Base-by-base conservation (phyloP, 1,284 basidiomycete genomes). In the Cutaneotrichosporon daszewskae region DNA sequence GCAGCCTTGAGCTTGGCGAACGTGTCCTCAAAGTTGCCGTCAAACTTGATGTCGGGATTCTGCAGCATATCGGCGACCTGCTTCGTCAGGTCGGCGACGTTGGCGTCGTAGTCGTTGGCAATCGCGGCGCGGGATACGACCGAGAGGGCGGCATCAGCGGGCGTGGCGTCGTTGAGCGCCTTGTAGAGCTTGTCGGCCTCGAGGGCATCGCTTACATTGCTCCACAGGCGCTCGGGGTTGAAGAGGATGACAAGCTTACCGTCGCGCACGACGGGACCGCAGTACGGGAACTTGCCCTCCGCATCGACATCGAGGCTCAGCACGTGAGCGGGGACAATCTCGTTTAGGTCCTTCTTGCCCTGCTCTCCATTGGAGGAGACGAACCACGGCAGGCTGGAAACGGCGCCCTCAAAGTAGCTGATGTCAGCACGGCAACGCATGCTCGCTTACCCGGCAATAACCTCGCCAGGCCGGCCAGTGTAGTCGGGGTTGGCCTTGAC, bases 191-290 rank as follows among this genome's bases (percentile, higher is more conserved):
- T 12, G 22, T 37, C 34, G 1, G 5, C 5, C 9, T 25, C 14
- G 18, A 40, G 20, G 2, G 10, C 27, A 5, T 27, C 23, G 17
- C 16, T 11, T 7, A 23, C n/a, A 37, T 45, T 45, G 16, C 5
- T 13, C 37, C 33, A 46, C 18, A 46, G 11, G 4, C 7, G 12
- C 22, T 32, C 34, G 16, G 27, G 25, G 16, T 26, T 17, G 44
- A 46, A 46, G 23, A 37, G 16, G 22, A 46, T 32, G 33, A 32
- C 9, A 4, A 46, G 44, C 16, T 7, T 16, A 23, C 44, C 44
- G 32, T 46, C 38, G 6, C 12, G 8, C n/a, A 46, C 19, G 7
- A 24, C 18, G 3, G 44, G 33, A 1, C 44, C 44, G 24, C 38
- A 46, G 44, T 46, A 46, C 9, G 3, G 14, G 38, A 26, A 40